Evolutionary conservation across 2,329 filamentous ascomycete species (phyloP), one percentile per base, ranked within the genome.

Genomic region (Aquanectria penicillioides): DNA sequence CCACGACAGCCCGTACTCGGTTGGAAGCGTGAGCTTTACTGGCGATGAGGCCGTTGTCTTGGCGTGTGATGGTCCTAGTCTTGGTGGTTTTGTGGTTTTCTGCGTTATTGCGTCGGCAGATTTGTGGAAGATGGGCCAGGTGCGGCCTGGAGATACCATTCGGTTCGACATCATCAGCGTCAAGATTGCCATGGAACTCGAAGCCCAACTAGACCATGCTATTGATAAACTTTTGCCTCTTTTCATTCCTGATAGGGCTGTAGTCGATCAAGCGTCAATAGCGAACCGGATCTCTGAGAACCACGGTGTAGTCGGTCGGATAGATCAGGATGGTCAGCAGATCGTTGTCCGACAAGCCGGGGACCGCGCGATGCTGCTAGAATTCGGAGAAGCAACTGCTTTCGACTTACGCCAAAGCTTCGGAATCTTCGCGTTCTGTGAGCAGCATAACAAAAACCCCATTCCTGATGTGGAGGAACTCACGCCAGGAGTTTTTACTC

Each of bases 21-120:
- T 77, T 5, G 78, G 78, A 2, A 75, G 76, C 25, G 68, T 80
- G 5, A 80, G 75, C 64, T 80, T 78, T 56, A 80, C 77, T 0
- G 78, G 78, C 0, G 77, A 80, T 25, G 75, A 77, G 26, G 72
- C 75, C 2, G 75, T 80, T 2, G 69, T 80, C 3, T 63, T 80
- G 6, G 67, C 73, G 0, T 71, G 69, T 6, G 78, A 81, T 58
- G 77, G 76, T 0, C 78, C 78, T 0, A 77, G 75, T 28, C 71
- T 80, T 0, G 78, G 77, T 13, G 78, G 78, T 0, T 79, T 80
- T 18, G 69, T 80, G 3, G 74, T 76, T 1, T 75, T 76, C 22
- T 76, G 72, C 17, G 73, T 75, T 0, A 71, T 80, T 5, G 71
- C 72, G 5, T 71, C 72, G 11, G 73, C 73, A 1, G 77, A 80